Evolutionary conservation across 2,329 filamentous ascomycete species (phyloP).

Genomic region (Corinectria fuckeliana): DNA sequence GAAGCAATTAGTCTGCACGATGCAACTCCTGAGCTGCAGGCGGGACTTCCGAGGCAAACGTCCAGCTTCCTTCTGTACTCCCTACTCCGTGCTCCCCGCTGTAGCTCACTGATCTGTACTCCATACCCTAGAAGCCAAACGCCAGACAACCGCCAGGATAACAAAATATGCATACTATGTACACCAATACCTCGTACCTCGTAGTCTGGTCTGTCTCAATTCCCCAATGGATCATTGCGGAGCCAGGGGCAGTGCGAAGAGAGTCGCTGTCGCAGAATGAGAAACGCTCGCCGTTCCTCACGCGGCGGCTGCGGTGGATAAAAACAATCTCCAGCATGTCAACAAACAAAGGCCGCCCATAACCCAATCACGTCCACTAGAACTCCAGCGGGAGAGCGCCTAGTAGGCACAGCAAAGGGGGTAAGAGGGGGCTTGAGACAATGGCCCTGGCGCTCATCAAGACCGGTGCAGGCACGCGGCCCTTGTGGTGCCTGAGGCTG

Average conservation of each 20-base stretch:
- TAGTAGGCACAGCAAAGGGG: slow-evolving; percentile 31
- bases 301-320: slow-evolving; percentile 32
- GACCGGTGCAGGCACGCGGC: slow-evolving; percentile 27
- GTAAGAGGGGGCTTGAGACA: slow-evolving; percentile 34
- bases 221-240: slow-evolving; percentile 31
- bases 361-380: slow-evolving; percentile 31
- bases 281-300: slow-evolving; percentile 31
- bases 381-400: slow-evolving; percentile 28
- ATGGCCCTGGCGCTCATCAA: slow-evolving; percentile 29
- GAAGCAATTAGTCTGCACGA: slow-evolving; percentile 2
- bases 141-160: slow-evolving; percentile 22
- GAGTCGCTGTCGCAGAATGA: slow-evolving; percentile 26
- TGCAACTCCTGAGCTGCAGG: slow-evolving; percentile 10
- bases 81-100: neutral
- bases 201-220: neutral
- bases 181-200: no score
- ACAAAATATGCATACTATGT: slow-evolving; percentile 4
- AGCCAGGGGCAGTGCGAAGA: slow-evolving; percentile 17
- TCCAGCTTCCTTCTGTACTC: neutral
- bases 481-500: slow-evolving; percentile 32
- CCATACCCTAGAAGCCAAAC: slow-evolving; percentile 9
- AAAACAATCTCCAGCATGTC: slow-evolving; percentile 39
- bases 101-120: no score
- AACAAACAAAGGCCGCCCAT: slow-evolving; percentile 31
- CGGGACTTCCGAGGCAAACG: neutral